Conservation (phyloP, 164 flowering plant species). For the Nymphaea thermarum region DNA sequence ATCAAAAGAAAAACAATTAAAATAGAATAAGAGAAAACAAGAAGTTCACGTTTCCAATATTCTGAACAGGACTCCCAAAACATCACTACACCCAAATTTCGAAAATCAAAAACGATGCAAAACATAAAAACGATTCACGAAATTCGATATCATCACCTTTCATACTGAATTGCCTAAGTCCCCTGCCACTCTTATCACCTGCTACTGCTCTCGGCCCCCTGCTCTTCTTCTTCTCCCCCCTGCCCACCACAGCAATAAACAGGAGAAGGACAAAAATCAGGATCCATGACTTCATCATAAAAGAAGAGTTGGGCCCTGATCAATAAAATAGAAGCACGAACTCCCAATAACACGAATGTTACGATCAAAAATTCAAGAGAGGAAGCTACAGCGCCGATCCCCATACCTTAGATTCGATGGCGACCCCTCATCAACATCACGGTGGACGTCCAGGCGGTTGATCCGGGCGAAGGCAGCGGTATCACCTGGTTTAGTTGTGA, state of each 20-base stretch:
- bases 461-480: conserved; percentile 44
- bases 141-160: conserved; percentile 38
- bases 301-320: background rate
- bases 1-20: no score
- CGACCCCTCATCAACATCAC: conserved; percentile 30
- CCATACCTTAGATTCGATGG: background rate
- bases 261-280: background rate
- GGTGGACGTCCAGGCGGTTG: conserved; percentile 64
- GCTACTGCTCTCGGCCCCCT: conserved; percentile 70
- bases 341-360: background rate
- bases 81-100: background rate
- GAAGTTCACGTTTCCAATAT: no score
- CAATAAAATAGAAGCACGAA: background rate
- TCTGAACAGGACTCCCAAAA: no score
- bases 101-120: background rate
- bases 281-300: background rate
- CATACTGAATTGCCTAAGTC: conserved; percentile 96
- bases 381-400: background rate
- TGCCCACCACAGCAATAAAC: background rate
- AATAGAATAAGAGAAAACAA: no score
- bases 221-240: conserved; percentile 71
- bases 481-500: conserved; percentile 41
- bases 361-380: background rate
- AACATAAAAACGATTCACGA: background rate
- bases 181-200: conserved; percentile 84